Conservation (phyloP, 345 rosid genomes). For the Populus tremula region DNA sequence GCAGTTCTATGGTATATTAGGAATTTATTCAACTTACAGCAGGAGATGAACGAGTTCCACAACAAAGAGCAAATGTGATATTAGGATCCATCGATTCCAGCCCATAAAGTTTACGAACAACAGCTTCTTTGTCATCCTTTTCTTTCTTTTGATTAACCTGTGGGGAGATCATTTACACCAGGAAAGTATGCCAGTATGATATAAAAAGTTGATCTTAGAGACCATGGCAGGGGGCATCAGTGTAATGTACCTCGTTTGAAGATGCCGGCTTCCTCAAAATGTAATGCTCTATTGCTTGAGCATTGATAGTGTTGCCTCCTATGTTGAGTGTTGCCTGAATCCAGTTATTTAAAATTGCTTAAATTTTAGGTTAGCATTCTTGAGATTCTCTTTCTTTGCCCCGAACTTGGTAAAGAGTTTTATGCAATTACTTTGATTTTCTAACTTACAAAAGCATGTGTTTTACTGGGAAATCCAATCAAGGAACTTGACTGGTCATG, state of each 20-base stretch:
- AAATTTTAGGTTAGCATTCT: too few relatives aligned
- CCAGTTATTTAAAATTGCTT: background rate
- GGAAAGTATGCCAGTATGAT: background rate
- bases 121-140: constrained; percentile 56
- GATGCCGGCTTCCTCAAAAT: constrained; percentile 57
- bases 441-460: background rate
- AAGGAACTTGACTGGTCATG: background rate
- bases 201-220: background rate
- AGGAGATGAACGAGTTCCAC: constrained; percentile 89
- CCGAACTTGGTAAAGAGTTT: background rate
- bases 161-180: background rate
- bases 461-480: background rate
- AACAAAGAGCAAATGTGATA: constrained; percentile 75
- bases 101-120: constrained; percentile 62
- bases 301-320: constrained; percentile 78
- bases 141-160: constrained; percentile 38
- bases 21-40: constrained; percentile 49
- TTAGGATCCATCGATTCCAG: constrained; percentile 62
- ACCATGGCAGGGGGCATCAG: background rate
- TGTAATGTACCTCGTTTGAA: constrained; percentile 28
- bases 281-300: constrained; percentile 77
- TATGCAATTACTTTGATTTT: background rate
- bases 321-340: constrained; percentile 71
- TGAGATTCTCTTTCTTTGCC: too few relatives aligned
- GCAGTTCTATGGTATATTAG: background rate